Base-by-base conservation (phyloP, 78 protist species). In the Anaeramoeba flamelloides region DNA sequence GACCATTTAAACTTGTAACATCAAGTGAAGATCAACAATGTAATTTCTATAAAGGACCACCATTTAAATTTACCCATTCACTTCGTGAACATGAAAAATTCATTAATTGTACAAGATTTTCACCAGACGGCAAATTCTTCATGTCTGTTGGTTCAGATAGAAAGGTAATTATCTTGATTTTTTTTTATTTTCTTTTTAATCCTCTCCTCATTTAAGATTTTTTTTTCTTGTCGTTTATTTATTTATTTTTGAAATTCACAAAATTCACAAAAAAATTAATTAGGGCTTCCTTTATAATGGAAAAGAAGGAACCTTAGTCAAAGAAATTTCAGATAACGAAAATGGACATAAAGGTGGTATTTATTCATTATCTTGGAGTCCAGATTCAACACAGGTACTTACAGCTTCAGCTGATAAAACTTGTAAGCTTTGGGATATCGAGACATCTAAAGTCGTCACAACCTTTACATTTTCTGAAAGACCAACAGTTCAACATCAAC, bases 1-100 rank as follows among this genome's bases (percentile, higher is more conserved):
- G 97, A 30, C 98, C 98, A 34, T 93, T 84, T 89, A 86, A 92
- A 64, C 84, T 89, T 1, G 93, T 77, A 2, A 92, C 97, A 1
- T 90, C 86, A 36, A 36, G 86, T 3, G 95, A 90, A 34, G 94
- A 91, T 77, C 65, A 75, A 41, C 26, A 31, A 2, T 77, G 75
- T 31, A n/a, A 32, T 69, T 84, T 40, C 81, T 85, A 8, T 79
- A 83, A 79, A n/a, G 92, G 91, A 26, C 95, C 96, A 22, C 96
- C 96, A 37, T 94, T 94, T 93, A 91, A 90, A 82, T 89, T 82
- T 87, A 80, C 76, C 77, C 79, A 87, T 64, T 26, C 74, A 37
- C 17, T 39, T 79, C 79, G 81, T 41, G 80, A 2, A 22, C 1
- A 3, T 2, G 3, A 3, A 12, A 33, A 81, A 32, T 87, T 84